Base-by-base conservation (phyloP, 192 early-diverging fungal species). In the Linnemannia exigua region DNA sequence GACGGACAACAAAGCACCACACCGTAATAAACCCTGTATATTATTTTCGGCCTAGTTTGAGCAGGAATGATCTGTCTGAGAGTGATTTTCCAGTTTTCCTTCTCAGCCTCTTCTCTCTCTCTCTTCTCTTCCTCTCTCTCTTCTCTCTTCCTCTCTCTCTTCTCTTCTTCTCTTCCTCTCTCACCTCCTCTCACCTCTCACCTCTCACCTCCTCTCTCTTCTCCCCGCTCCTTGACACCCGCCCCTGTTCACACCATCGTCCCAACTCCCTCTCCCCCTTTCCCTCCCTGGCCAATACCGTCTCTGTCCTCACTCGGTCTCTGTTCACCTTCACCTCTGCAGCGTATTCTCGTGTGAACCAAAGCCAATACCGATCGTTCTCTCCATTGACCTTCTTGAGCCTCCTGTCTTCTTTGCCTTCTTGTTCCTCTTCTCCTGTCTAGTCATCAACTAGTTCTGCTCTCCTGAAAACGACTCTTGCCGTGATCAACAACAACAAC, bases 391-490 rank as follows among this genome's bases (percentile, higher is more conserved):
- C n/a, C 22, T 58, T n/a, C 28, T 63, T 1, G 41, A 44, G 5
- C 41, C 41, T 31, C 11, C 28, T 31, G 58, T 63, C 58, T 2
- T n/a, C n/a, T 63, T 31, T 31, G 25, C 25, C 1, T 22, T 22
- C 22, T n/a, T 44, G 41, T 63, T 31, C 12, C 52, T 54, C 16
- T 15, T 19, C 20, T 17, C 16, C 8, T n/a, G 52, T 58, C 52
- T 58, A 58, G 52, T 58, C 52, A n/a, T 58, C 52, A 28, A 58
- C n/a, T 58, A 58, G n/a, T 58, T 58, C 52, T 58, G 52, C 7
- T 52, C 20, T 52, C 20, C 19, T 25, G n/a, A n/a, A n/a, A n/a
- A n/a, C n/a, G n/a, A 25, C n/a, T n/a, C n/a, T 8, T 1, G 9
- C 22, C n/a, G 9, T 5, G n/a, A 8, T 25, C 52, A 25, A 31